phyloP scores from a whole-genome alignment of 345 rosid genomes.

The Linum tenue region DNA sequence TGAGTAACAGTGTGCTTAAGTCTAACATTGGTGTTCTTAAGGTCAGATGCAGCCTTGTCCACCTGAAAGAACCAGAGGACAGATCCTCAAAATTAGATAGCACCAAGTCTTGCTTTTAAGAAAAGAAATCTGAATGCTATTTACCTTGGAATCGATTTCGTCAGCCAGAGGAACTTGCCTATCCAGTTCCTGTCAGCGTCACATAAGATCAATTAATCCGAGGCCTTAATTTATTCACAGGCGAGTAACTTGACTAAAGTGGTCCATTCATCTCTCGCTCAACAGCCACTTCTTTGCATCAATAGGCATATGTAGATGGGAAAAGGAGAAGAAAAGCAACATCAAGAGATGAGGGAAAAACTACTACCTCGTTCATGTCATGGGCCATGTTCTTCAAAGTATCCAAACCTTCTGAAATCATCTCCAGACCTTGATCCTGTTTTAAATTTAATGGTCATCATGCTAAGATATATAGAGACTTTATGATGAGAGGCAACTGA shows the following conservation, averaged over 20 bases:
- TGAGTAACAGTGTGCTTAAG: constrained; percentile 91
- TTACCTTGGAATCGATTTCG: constrained; percentile 91
- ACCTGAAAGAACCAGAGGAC: constrained; percentile 37
- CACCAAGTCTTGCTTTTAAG: background rate
- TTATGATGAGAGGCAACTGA: background rate
- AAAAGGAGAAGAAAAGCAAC: background rate
- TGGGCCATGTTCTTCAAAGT: constrained; percentile 93
- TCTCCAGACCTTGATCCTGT: constrained; percentile 93
- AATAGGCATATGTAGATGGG: background rate
- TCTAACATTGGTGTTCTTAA: constrained; percentile 92
- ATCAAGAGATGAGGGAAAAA: background rate
- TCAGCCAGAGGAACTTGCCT: constrained; percentile 98
- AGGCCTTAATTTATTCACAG: constrained; percentile 9
- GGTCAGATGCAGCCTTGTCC: constrained; percentile 87
- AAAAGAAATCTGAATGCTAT: constrained; percentile 5
- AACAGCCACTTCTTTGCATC: constrained; percentile 1
- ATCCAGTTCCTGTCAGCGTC: constrained; percentile 68
- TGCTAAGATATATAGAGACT: constrained; percentile 3
- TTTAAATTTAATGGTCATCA: constrained; percentile 11
- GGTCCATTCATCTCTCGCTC: constrained; percentile 4
- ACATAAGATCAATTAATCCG: background rate
- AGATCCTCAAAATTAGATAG: constrained; percentile 11
- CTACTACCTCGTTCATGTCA: constrained; percentile 87
- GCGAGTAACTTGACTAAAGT: constrained; percentile 6
- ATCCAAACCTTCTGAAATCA: constrained; percentile 91